These are phyloP conservation scores for Atractiella rhizophila DNA, from an alignment of 768 basidiomycete genomes.

Conservation along the genomic window DNA sequence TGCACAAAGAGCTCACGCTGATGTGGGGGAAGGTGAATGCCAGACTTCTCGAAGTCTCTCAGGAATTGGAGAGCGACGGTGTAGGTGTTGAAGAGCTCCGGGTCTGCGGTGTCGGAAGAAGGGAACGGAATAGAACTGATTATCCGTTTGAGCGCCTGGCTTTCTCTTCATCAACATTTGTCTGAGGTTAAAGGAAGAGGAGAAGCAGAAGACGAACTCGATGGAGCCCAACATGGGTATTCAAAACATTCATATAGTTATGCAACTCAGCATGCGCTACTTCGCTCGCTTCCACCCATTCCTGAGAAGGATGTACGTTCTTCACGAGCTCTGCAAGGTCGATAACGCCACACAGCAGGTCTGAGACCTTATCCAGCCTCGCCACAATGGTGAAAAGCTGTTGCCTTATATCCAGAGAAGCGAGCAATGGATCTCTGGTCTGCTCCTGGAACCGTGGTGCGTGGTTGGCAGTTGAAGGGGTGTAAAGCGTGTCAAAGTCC, in stretches of 20 bases:
- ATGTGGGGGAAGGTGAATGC: conserved; percentile 57
- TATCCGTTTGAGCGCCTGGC: conserved; percentile 19
- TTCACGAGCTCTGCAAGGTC: conserved; percentile 83
- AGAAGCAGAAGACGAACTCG: too few species aligned
- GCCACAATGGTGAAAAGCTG: too few species aligned
- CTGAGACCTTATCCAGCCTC: conserved; percentile 81
- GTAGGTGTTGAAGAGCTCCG: conserved; percentile 16
- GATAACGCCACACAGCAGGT: conserved; percentile 83
- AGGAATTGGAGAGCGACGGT: conserved; percentile 72
- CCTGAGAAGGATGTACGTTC: conserved; percentile 67
- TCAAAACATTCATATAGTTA: conserved; percentile 91
- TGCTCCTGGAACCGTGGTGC: too few species aligned
- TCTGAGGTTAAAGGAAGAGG: too few species aligned
- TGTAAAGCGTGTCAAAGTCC: conserved; percentile 60
- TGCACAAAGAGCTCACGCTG: conserved; percentile 62
- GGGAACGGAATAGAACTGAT: conserved; percentile 9
- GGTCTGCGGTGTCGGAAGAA: conserved; percentile 15
- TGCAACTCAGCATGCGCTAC: conserved; percentile 71
- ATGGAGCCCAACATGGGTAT: conserved; percentile 74
- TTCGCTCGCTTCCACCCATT: conserved; percentile 64
- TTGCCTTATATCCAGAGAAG: too few species aligned
- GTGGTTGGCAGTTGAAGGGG: too few species aligned
- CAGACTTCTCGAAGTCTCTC: conserved; percentile 92
- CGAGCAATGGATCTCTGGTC: too few species aligned
- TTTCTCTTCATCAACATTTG: conserved; percentile 24